Percentiles rank a stretch among this genome's conserved stretches.
Evolutionary conservation across 2,329 filamentous ascomycete genomes (phyloP).

Genomic region (Calycina herbarum): DNA sequence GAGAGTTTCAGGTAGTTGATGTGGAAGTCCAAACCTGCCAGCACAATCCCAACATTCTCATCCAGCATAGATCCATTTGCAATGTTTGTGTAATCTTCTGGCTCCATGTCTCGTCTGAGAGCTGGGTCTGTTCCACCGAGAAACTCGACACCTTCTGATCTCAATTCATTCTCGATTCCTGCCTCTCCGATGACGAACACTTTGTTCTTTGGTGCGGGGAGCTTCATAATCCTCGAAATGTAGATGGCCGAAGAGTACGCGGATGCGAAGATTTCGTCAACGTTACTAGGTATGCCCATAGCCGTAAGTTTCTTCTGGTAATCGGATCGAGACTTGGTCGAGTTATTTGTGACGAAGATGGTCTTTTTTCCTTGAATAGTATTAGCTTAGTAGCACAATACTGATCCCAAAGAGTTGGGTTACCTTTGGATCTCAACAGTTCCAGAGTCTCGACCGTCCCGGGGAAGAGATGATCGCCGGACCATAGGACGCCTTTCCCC

Average conservation of each 20-base stretch:
- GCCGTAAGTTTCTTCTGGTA: constrained; percentile 88
- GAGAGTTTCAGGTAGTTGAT: constrained; percentile 92
- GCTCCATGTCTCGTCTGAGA: constrained; percentile 74
- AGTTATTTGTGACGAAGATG: constrained; percentile 98
- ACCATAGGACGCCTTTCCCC: constrained; percentile 86
- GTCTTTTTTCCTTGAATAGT: constrained; percentile 72
- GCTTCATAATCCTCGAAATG: constrained; percentile 86
- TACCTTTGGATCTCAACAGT: constrained; percentile 75
- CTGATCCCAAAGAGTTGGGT: neutral
- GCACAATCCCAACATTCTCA: constrained; percentile 83
- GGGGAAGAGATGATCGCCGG: constrained; percentile 85
- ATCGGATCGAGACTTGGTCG: constrained; percentile 89
- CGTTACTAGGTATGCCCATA: constrained; percentile 75
- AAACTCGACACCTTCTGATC: constrained; percentile 73
- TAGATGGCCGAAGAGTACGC: constrained; percentile 95
- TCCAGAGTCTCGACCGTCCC: constrained; percentile 83
- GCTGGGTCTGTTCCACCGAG: constrained; percentile 84
- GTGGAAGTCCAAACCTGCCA: constrained; percentile 90
- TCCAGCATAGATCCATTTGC: constrained; percentile 77
- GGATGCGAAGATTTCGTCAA: constrained; percentile 90
- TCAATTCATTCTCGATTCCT: constrained; percentile 87
- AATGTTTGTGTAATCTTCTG: constrained; percentile 77
- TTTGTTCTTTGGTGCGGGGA: constrained; percentile 79
- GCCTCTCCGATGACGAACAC: constrained; percentile 91
- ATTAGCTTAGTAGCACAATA: constrained; percentile 6